Evolutionary conservation across 2,329 filamentous ascomycete species (phyloP).

Genomic region (Epichloe gansuensis): DNA sequence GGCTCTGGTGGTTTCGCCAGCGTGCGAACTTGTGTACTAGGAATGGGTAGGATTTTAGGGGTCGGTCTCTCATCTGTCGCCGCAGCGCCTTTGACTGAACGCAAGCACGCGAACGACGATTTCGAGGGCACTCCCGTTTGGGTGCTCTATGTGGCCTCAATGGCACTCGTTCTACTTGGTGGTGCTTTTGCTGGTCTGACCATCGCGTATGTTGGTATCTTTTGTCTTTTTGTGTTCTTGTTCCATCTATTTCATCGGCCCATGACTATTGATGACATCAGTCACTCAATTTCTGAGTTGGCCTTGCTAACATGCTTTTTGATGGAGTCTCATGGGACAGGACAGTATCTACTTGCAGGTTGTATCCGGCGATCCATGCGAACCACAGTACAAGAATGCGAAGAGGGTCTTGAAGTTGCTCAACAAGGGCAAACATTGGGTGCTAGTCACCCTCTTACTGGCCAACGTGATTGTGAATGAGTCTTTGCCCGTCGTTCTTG

Average conservation of each 20-base stretch:
- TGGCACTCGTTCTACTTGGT: slow-evolving; percentile 70
- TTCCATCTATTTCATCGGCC: slow-evolving; percentile 2
- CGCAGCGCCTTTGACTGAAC: slow-evolving; percentile 29
- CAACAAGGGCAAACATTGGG: slow-evolving; percentile 91
- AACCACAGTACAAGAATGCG: slow-evolving; percentile 76
- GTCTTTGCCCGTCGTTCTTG: slow-evolving; percentile 86
- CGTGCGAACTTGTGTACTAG: slow-evolving; percentile 36
- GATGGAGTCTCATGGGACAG: slow-evolving; percentile 46
- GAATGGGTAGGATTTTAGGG: slow-evolving; percentile 37
- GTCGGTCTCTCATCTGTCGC: slow-evolving; percentile 35
- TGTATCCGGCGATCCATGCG: slow-evolving; percentile 72
- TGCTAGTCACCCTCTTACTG: slow-evolving; percentile 82
- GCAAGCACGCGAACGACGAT: slow-evolving; percentile 31
- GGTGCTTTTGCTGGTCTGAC: slow-evolving; percentile 93
- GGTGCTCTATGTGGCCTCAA: slow-evolving; percentile 68
- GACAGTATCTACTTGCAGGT: slow-evolving; percentile 98
- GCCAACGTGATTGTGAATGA: slow-evolving; percentile 98
- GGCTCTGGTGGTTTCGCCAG: slow-evolving; percentile 23
- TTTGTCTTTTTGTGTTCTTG: neutral
- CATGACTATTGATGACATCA: neutral
- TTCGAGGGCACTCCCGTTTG: slow-evolving; percentile 54
- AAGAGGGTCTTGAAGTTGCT: slow-evolving; percentile 67
- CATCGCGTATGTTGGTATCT: slow-evolving; percentile 50
- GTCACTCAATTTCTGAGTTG: neutral
- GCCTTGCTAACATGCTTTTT: slow-evolving; percentile 1